Base-by-base conservation (phyloP, 495 filamentous ascomycete genomes). In the Tirmania nivea region DNA sequence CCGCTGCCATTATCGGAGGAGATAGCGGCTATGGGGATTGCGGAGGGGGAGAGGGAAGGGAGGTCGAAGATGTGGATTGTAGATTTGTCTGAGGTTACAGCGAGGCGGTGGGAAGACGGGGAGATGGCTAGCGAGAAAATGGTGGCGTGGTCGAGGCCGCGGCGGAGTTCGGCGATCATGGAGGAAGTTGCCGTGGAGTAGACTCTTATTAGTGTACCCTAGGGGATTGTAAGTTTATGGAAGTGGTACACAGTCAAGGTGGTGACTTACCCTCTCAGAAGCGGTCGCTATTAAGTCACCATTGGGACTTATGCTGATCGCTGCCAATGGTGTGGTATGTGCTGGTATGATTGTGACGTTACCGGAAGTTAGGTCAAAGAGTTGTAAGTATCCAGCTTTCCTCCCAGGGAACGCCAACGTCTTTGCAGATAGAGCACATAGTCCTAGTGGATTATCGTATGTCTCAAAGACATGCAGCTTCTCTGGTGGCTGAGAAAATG, bases 81-180 rank as follows among this genome's bases (percentile, higher is more conserved):
- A 6, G 81, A 85, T 66, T 95, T 97, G 70, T 97, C 90, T 21
- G 86, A 94, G n/a, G 92, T 95, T 51, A 87, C 86, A 17, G 90
- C 90, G 12, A 96, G 73, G 57, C 83, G 70, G 37, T 72, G 75
- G 49, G 79, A 81, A 9, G 78, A 78, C 0, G 89, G 90, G 34
- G 81, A 90, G 62, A 96, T 86, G 21, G 83, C 78, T 12, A 97
- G 69, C 7, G 83, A 86, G 69, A 83, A 94, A 60, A 96, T 82
- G 19, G 77, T 75, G 19, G 90, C 88, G 49, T 78, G 82, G 59
- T 97, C 90, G 31, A 89, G 79, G 20, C 90, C 90, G 8, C 90
- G 79, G 21, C 90, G 79, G 45, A 94, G 69, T 66, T 96, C 90
- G 14, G 75, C 80, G 39, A 94, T 67, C 48, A 82, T 78, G 37